Conservation (phyloP, 768 basidiomycete genomes). For the Collybia nuda region DNA sequence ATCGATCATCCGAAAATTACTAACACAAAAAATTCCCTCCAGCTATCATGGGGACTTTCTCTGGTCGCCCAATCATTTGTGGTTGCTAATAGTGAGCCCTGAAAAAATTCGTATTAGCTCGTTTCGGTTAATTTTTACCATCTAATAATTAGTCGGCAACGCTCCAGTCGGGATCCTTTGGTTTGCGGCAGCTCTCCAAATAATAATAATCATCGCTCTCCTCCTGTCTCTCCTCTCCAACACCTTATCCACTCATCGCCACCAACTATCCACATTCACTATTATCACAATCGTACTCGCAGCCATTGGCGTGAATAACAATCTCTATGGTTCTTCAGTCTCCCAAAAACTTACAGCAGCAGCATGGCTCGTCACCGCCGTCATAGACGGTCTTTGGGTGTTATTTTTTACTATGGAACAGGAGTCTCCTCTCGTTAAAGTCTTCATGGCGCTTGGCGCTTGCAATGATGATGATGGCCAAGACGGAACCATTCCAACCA, state of each 20-base stretch:
- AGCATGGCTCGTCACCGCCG: not conserved
- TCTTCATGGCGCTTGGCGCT: too few species aligned
- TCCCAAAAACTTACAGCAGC: slow-evolving; percentile 1
- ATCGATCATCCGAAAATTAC: too few species aligned
- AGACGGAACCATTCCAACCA: too few species aligned
- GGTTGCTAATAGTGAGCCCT: too few species aligned
- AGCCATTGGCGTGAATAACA: slow-evolving; percentile 1
- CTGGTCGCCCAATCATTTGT: too few species aligned
- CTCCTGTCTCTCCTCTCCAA: not conserved
- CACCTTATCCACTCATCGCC: not conserved
- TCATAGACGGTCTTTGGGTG: slow-evolving; percentile 1
- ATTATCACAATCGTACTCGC: slow-evolving; percentile 2
- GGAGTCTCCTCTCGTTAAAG: too few species aligned
- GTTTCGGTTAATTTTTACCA: not conserved
- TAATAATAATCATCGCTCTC: not conserved
- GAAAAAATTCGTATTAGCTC: too few species aligned
- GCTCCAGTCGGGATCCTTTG: not conserved
- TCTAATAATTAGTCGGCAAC: not conserved
- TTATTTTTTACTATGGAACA: not conserved
- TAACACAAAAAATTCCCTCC: too few species aligned
- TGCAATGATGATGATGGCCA: too few species aligned
- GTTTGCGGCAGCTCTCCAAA: not conserved
- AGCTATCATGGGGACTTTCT: too few species aligned
- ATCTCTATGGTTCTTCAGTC: not conserved
- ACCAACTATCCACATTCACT: not conserved